These are phyloP conservation scores for Curvularia hawaiiensis DNA, from an alignment of 2,329 filamentous ascomycete species.

Conservation along the genomic window DNA sequence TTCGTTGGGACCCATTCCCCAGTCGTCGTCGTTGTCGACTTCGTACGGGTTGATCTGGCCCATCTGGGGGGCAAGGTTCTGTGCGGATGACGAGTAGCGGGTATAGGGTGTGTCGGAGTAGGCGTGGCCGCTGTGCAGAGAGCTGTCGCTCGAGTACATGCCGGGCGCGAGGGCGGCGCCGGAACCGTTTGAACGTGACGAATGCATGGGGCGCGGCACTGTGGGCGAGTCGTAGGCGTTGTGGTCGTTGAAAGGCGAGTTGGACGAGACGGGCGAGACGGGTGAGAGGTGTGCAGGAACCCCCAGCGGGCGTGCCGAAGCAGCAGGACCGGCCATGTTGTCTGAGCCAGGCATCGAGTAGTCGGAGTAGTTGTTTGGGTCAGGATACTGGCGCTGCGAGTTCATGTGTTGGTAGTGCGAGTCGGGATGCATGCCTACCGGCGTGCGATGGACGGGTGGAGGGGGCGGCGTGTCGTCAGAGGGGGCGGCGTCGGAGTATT, in stretches of 20 bases:
- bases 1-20: constrained; percentile 64
- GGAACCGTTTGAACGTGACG: constrained; percentile 28
- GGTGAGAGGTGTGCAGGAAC: constrained; percentile 21
- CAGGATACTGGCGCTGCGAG: constrained; percentile 15
- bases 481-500: constrained; percentile 26
- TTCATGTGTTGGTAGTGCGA: constrained; percentile 28
- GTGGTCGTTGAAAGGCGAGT: constrained; percentile 33
- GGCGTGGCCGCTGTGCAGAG: constrained; percentile 50
- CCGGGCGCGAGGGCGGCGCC: constrained; percentile 36
- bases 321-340: constrained; percentile 65
- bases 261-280: constrained; percentile 26
- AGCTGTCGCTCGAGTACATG: constrained; percentile 46
- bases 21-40: constrained; percentile 87
- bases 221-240: constrained; percentile 31
- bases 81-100: constrained; percentile 55
- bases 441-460: constrained; percentile 41
- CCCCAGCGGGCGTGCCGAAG: constrained; percentile 31
- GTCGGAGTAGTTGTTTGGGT: constrained; percentile 43
- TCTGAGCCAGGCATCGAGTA: constrained; percentile 56
- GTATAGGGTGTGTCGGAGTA: constrained; percentile 72
- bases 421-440: constrained; percentile 26
- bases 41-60: constrained; percentile 73
- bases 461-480: constrained; percentile 39
- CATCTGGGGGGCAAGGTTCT: constrained; percentile 40
- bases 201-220: constrained; percentile 29